These are phyloP conservation scores for Arabidopsis lyrata DNA, from an alignment of 441 rosid genomes.

Conservation along the genomic window DNA sequence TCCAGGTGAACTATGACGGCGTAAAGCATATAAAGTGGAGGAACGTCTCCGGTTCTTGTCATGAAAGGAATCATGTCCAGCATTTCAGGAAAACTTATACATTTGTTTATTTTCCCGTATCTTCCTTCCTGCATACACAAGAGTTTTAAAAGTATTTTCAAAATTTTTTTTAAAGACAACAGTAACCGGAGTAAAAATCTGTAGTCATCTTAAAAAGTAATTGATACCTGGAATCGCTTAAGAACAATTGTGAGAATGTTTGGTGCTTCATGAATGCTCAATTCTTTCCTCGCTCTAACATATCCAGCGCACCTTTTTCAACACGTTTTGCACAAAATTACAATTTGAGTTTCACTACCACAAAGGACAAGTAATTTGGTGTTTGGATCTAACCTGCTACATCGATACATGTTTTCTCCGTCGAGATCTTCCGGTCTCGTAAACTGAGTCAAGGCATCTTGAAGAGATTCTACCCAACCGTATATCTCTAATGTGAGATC, in stretches of 20 bases:
- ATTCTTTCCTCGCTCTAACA: slow-evolving; percentile 81
- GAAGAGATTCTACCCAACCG: slow-evolving; percentile 85
- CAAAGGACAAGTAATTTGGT: neutral
- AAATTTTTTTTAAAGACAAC: no score
- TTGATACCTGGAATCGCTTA: slow-evolving; percentile 83
- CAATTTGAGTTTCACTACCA: slow-evolving; percentile 7
- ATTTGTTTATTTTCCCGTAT: slow-evolving; percentile 82
- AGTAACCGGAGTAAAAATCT: slow-evolving; percentile 11
- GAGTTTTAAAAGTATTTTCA: slow-evolving; percentile 12
- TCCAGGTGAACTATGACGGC: slow-evolving; percentile 89
- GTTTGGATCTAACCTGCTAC: slow-evolving; percentile 68
- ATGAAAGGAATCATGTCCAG: slow-evolving; percentile 86
- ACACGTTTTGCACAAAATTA: slow-evolving; percentile 4
- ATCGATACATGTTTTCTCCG: slow-evolving; percentile 92
- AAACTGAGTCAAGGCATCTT: slow-evolving; percentile 87
- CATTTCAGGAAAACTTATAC: slow-evolving; percentile 83
- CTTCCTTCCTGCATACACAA: slow-evolving; percentile 71
- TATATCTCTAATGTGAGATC: slow-evolving; percentile 87
- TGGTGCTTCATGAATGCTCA: slow-evolving; percentile 87
- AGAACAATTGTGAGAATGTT: slow-evolving; percentile 88
- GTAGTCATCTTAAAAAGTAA: slow-evolving; percentile 12
- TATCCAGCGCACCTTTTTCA: slow-evolving; percentile 71
- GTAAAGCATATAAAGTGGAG: slow-evolving; percentile 83
- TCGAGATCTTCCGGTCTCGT: slow-evolving; percentile 85
- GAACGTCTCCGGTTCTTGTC: slow-evolving; percentile 72